Evolutionary conservation across 139 green algal species (phyloP).

Genomic region (Pycnococcus provasolii): DNA sequence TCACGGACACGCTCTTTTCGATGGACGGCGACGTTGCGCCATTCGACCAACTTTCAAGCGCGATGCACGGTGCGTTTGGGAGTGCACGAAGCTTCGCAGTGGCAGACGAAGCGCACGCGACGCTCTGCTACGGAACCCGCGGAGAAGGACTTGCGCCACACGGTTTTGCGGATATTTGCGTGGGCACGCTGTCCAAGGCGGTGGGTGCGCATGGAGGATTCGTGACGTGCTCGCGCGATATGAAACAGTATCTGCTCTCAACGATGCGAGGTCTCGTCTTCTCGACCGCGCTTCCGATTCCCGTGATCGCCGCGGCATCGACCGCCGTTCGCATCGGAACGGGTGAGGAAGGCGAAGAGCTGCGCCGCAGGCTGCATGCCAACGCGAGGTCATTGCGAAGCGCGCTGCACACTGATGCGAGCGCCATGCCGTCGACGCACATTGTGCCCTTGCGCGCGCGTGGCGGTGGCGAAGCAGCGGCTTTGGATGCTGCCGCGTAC

Average conservation of each 20-base stretch:
- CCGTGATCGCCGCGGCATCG: constrained; percentile 27
- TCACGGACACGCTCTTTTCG: constrained; percentile 84
- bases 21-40: constrained; percentile 71
- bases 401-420: neutral
- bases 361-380: neutral
- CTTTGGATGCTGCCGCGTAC: neutral
- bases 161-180: constrained; percentile 49
- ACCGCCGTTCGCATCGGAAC: neutral
- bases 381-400: constrained; percentile 1
- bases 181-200: constrained; percentile 92
- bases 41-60: constrained; percentile 48
- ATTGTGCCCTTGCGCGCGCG: neutral
- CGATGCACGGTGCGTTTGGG: neutral
- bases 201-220: constrained; percentile 45
- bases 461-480: neutral
- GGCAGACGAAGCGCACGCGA: constrained; percentile 91
- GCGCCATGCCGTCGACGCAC: neutral
- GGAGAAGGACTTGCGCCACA: neutral
- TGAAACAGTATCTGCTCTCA: constrained; percentile 24
- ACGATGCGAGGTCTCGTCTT: constrained; percentile 27
- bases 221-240: constrained; percentile 8
- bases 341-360: neutral
- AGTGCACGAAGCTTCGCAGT: constrained; percentile 35
- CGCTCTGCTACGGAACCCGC: constrained; percentile 64
- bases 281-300: constrained; percentile 31